A percentile compares a stretch with the other conserved stretches of the same genome.
Evolutionary conservation across 2,329 filamentous ascomycete species (phyloP).

Genomic region (Penicillium sp.): DNA sequence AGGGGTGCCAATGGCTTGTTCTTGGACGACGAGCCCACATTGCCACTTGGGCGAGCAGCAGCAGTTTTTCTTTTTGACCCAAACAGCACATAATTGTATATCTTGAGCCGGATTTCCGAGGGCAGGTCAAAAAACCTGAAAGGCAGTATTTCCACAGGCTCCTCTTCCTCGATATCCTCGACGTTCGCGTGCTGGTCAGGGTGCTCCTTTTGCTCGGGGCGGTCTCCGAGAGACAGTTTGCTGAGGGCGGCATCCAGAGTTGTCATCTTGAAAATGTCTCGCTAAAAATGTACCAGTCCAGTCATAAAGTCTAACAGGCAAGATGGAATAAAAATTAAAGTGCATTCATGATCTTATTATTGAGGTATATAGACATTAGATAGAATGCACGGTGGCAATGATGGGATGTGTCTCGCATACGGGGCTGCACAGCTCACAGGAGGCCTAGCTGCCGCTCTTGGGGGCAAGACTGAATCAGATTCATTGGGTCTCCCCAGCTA

Average conservation of each 20-base stretch:
- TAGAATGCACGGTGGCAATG: constrained; percentile 11
- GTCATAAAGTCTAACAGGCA: constrained; percentile 14
- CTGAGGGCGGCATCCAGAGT: constrained; percentile 22
- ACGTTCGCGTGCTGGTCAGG: constrained; percentile 19
- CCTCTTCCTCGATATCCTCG: constrained; percentile 12
- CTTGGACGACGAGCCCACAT: constrained; percentile 34
- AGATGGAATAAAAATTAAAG: constrained; percentile 15
- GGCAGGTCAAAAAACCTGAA: constrained; percentile 54
- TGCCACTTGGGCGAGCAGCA: constrained; percentile 24
- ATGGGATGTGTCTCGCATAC: constrained; percentile 43
- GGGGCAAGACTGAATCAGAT: constrained; percentile 38
- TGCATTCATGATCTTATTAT: constrained; percentile 3
- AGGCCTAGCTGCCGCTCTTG: constrained; percentile 49
- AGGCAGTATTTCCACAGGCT: constrained; percentile 18
- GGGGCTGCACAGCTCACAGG: constrained; percentile 46
- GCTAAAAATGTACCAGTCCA: not conserved
- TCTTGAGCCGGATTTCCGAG: constrained; percentile 49
- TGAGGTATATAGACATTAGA: constrained; percentile 3
- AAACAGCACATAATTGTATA: constrained; percentile 47
- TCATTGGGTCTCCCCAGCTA: constrained; percentile 48
- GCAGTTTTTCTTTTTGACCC: constrained; percentile 27
- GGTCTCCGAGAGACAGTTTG: constrained; percentile 24
- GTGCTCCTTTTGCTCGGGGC: constrained; percentile 7
- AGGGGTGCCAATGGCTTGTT: constrained; percentile 30
- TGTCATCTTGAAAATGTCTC: constrained; percentile 18